These are phyloP conservation scores for Paramecium tetraurelia DNA, from an alignment of 73 alveolate genomes.

Conservation along the genomic window DNA sequence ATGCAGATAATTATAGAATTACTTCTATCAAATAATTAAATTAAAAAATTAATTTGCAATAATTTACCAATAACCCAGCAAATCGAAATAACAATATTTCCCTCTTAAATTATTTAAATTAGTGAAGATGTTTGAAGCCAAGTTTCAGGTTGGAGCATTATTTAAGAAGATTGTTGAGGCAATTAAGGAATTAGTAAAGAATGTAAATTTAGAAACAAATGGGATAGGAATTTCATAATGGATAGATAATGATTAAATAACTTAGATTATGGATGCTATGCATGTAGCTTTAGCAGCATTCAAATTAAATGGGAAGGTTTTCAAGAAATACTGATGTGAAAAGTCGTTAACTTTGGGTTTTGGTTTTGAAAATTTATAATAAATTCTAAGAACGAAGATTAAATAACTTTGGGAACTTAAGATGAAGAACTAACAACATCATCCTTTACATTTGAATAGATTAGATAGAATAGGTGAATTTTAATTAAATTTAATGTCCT, in stretches of 20 bases:
- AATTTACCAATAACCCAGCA: not conserved
- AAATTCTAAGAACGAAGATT: slow-evolving; percentile 96
- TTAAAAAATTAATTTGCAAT: not conserved
- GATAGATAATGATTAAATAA: not conserved
- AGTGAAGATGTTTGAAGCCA: slow-evolving; percentile 89
- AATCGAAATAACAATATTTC: not conserved
- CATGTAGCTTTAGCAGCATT: slow-evolving; percentile 98
- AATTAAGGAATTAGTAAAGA: slow-evolving; percentile 93
- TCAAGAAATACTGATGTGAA: slow-evolving; percentile 96
- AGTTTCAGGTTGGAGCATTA: slow-evolving; percentile 82
- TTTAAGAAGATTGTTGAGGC: slow-evolving; percentile 95
- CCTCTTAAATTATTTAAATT: not conserved
- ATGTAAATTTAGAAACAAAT: slow-evolving; percentile 95
- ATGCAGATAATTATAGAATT: not conserved
- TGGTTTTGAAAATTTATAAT: slow-evolving; percentile 86
- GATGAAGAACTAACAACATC: slow-evolving; percentile 86
- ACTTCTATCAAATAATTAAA: not conserved
- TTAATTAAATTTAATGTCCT: slow-evolving; percentile 88
- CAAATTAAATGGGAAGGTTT: slow-evolving; percentile 90
- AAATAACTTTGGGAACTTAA: slow-evolving; percentile 92
- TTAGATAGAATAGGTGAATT: slow-evolving; percentile 92
- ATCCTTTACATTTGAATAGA: slow-evolving; percentile 87
- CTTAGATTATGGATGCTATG: slow-evolving; percentile 98
- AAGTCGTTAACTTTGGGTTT: slow-evolving; percentile 90
- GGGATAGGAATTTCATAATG: slow-evolving; percentile 90